A percentile compares a stretch with the other conserved stretches of the same genome.
Evolutionary conservation across 2,329 filamentous ascomycete species (phyloP).

Genomic region (Calonectria pauciramosa): DNA sequence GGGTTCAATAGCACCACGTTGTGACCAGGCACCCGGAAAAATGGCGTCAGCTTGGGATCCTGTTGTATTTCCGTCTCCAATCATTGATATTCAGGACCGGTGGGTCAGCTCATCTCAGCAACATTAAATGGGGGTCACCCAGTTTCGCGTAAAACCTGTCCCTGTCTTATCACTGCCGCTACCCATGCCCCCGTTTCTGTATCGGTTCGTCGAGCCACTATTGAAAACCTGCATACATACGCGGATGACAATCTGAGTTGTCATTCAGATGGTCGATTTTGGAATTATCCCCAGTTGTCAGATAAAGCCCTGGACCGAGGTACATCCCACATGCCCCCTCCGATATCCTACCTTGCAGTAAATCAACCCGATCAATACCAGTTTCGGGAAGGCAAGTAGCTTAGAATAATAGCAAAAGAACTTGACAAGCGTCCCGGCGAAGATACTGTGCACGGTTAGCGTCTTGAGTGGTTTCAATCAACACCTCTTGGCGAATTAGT

Average conservation of each 20-base stretch:
- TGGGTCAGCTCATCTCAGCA: constrained; percentile 7
- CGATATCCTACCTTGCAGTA: background rate
- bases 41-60: background rate
- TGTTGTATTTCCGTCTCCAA: background rate
- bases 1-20: background rate
- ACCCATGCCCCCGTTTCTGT: background rate
- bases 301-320: background rate
- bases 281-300: background rate
- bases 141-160: background rate
- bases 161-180: background rate
- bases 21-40: background rate
- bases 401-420: background rate
- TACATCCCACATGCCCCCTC: background rate
- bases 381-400: background rate
- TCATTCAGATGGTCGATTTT: background rate
- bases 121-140: background rate
- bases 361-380: background rate
- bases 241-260: background rate
- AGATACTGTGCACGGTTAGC: background rate
- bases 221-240: constrained; percentile 3
- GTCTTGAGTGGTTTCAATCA: too few relatives aligned
- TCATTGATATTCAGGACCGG: background rate
- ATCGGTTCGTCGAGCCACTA: background rate
- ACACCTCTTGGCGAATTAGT: background rate
- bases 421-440: background rate